Evolutionary conservation across 2,329 filamentous ascomycete species (phyloP).

Genomic region (Zalaria sp.): DNA sequence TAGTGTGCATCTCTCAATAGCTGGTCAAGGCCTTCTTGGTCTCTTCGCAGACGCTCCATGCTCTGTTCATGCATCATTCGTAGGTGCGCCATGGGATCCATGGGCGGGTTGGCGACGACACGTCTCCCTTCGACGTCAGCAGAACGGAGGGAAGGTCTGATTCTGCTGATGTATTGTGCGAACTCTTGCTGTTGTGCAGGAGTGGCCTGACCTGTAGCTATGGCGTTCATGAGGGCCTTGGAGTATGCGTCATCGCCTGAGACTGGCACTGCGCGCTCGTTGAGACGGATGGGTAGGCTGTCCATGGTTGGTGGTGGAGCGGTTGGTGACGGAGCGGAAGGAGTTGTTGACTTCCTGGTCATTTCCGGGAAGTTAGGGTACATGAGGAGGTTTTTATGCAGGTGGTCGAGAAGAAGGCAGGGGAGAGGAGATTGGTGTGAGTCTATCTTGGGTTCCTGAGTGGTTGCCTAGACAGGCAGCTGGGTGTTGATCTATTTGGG

Average conservation of each 20-base stretch:
- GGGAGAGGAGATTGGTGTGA: neutral
- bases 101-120: conserved; percentile 14
- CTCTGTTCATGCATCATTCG: conserved; percentile 4
- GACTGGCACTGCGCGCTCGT: conserved; percentile 6
- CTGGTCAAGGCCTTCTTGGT: conserved; percentile 5
- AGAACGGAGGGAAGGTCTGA: neutral
- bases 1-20: conserved; percentile 1
- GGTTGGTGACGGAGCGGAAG: conserved; percentile 5
- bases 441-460: neutral
- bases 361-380: neutral
- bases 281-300: conserved; percentile 2
- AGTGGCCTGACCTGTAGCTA: conserved; percentile 11
- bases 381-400: conserved; percentile 1
- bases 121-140: neutral
- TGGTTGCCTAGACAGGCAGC: conserved; percentile 1
- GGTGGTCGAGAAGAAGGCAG: conserved; percentile 7
- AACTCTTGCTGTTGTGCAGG: conserved; percentile 8
- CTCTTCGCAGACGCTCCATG: conserved; percentile 4
- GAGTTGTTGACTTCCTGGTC: conserved; percentile 5
- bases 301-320: conserved; percentile 1
- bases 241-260: conserved; percentile 9
- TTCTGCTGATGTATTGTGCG: conserved; percentile 6
- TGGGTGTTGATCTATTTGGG: neutral
- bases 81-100: conserved; percentile 12
- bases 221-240: conserved; percentile 11